These are phyloP conservation scores for Lachancea quebecensis DNA, from an alignment of 805 yeast genomes.

Conservation along the genomic window DNA sequence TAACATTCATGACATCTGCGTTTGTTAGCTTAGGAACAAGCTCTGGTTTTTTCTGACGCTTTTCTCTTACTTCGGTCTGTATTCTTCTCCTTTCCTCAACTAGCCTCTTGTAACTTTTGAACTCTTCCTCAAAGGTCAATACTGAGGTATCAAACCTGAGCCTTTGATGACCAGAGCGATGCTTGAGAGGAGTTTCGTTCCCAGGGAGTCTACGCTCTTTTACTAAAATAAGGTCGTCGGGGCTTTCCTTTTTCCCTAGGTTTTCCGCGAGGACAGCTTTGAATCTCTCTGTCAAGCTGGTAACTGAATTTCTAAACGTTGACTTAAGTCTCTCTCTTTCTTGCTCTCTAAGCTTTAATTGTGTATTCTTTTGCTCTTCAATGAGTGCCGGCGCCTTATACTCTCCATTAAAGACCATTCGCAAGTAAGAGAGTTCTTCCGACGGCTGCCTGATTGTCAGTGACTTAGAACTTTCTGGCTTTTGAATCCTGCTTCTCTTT, in stretches of 20 bases:
- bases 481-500: conserved; percentile 6
- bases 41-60: conserved; percentile 13
- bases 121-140: conserved; percentile 31
- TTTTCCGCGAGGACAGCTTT: conserved; percentile 18
- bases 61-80: conserved; percentile 28
- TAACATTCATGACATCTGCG: conserved; percentile 21
- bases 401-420: conserved; percentile 32
- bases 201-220: conserved; percentile 26
- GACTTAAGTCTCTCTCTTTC: conserved; percentile 12
- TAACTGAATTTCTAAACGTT: conserved; percentile 16
- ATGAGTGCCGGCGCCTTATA: conserved; percentile 30
- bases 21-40: conserved; percentile 25
- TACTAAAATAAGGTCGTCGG: conserved; percentile 22
- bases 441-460: conserved; percentile 16
- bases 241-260: conserved; percentile 1
- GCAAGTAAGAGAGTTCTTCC: conserved; percentile 27
- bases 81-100: conserved; percentile 37
- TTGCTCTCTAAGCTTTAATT: conserved; percentile 16
- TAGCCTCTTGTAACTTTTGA: conserved; percentile 39
- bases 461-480: conserved; percentile 6
- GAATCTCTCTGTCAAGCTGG: conserved; percentile 25
- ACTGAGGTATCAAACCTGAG: conserved; percentile 26
- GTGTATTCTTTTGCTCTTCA: conserved; percentile 23
- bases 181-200: conserved; percentile 6
- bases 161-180: conserved; percentile 7